These are phyloP conservation scores for Floccularia luteovirens DNA, from an alignment of 768 basidiomycete genomes.

Conservation along the genomic window DNA sequence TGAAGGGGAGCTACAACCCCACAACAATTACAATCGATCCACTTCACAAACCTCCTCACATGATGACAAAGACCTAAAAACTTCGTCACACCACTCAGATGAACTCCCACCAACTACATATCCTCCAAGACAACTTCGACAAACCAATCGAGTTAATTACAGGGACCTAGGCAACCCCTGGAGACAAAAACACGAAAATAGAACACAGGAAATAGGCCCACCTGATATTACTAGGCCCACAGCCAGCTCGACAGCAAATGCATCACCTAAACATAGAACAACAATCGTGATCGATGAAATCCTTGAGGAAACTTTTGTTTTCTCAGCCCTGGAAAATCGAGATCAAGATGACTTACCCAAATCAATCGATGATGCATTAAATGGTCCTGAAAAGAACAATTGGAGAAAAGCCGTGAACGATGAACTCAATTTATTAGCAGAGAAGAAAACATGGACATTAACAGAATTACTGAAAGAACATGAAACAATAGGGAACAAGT, in stretches of 20 bases:
- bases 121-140: not conserved
- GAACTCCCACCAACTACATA: not conserved
- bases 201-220: not conserved
- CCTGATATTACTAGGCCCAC: not conserved
- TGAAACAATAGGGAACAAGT: constrained; percentile 12
- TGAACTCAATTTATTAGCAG: constrained; percentile 3
- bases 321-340: not conserved
- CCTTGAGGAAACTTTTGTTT: not conserved
- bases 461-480: constrained; percentile 7
- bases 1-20: constrained; percentile 13
- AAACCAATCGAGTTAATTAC: not conserved
- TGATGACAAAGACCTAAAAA: not conserved
- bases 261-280: not conserved
- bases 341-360: not conserved
- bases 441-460: constrained; percentile 14
- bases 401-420: constrained; percentile 7
- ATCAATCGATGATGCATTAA: constrained; percentile 4
- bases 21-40: no score
- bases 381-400: constrained; percentile 11
- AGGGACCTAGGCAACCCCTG: not conserved
- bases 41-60: not conserved
- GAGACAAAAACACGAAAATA: not conserved
- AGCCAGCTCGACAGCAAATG: not conserved
- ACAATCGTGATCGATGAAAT: constrained; percentile 1
- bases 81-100: no score